Conservation (phyloP, 345 rosid genomes). For the Physaria fendleri region DNA sequence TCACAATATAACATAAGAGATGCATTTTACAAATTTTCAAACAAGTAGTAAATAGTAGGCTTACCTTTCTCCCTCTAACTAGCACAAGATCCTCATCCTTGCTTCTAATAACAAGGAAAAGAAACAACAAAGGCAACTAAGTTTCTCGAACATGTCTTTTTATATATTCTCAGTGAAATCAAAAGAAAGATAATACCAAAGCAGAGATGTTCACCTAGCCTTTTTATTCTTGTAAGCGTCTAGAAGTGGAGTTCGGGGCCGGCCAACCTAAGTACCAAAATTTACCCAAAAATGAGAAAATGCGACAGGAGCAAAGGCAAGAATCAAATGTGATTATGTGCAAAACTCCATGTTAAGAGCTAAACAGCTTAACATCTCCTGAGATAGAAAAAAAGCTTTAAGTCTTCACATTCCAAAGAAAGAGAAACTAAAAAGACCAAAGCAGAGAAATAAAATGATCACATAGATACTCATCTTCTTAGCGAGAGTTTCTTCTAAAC, state of each 20-base stretch:
- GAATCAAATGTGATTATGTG: neutral
- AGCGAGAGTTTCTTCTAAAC: neutral
- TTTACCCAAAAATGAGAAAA: constrained; percentile 5
- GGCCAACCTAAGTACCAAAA: constrained; percentile 40
- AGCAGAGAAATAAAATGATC: neutral
- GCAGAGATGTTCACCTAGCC: constrained; percentile 42
- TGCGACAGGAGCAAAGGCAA: constrained; percentile 1
- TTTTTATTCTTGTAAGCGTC: constrained; percentile 50
- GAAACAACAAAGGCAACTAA: constrained; percentile 9
- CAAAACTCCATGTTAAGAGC: neutral
- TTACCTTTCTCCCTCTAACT: constrained; percentile 73
- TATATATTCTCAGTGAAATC: neutral
- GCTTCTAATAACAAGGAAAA: constrained; percentile 38
- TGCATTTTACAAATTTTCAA: neutral
- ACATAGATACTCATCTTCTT: neutral
- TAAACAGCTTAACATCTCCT: neutral
- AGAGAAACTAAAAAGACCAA: neutral
- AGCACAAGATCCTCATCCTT: constrained; percentile 39
- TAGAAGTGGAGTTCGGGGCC: constrained; percentile 43
- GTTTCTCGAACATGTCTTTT: neutral
- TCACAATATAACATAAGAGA: neutral
- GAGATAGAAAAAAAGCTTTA: neutral
- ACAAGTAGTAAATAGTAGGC: neutral
- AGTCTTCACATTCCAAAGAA: constrained; percentile 5
- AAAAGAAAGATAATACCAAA: neutral